phyloP scores from a whole-genome alignment of 108 stramenopile species.

The Pinguiococcus pyrenoidosus region DNA sequence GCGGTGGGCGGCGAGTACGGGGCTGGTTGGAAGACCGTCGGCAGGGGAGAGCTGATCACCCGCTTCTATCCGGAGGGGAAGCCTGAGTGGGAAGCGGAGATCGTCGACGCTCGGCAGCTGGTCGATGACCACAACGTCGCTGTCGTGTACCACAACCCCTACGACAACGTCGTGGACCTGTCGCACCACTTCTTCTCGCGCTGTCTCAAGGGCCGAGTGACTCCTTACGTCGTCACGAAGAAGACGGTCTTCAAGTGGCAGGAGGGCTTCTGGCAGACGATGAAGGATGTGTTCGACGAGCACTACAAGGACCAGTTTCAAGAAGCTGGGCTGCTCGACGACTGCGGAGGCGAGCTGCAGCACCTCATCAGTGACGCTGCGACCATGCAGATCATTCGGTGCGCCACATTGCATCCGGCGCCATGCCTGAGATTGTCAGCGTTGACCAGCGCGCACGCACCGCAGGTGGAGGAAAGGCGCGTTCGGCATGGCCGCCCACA shows the following conservation, averaged over 20 bases:
- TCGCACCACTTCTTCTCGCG: conserved; percentile 84
- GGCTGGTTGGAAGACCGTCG: conserved; percentile 77
- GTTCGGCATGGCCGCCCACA: conserved; percentile 93
- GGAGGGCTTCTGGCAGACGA: conserved; percentile 85
- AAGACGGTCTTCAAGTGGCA: conserved; percentile 99
- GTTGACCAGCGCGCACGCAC: background rate
- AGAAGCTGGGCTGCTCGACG: conserved; percentile 65
- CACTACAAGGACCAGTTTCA: conserved; percentile 63
- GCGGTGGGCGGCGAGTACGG: conserved; percentile 95
- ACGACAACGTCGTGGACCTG: conserved; percentile 78
- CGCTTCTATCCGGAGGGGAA: conserved; percentile 70
- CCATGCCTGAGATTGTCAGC: background rate
- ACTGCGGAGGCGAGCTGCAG: conserved; percentile 70
- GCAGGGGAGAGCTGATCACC: conserved; percentile 71
- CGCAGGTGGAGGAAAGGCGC: conserved; percentile 96
- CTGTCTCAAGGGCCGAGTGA: conserved; percentile 68
- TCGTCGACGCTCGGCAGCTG: conserved; percentile 84
- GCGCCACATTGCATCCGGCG: background rate
- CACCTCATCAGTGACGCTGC: conserved; percentile 94
- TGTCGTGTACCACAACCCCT: conserved; percentile 92
- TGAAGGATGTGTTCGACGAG: conserved; percentile 80
- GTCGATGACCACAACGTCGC: conserved; percentile 79
- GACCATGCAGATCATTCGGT: conserved; percentile 90
- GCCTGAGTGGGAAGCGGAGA: conserved; percentile 36
- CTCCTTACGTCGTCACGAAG: conserved; percentile 91